Percentiles rank a stretch among this genome's conserved stretches.
Conservation (phyloP, 106 monocot genomes). For the Chionographis japonica region DNA sequence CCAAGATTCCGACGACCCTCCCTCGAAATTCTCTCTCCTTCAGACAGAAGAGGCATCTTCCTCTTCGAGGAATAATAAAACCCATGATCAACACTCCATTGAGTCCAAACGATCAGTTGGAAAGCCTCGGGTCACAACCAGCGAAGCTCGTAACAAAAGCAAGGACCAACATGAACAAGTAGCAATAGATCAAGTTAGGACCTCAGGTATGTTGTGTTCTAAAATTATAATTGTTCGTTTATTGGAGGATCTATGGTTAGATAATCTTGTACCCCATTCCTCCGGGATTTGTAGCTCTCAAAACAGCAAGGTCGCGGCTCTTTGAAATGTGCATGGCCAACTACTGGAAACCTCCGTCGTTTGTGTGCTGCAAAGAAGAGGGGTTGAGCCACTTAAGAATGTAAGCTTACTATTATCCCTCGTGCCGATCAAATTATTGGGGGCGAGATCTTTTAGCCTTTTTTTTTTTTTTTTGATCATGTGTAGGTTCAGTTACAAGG, state of each 20-base stretch:
- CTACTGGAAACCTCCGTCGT: conserved; percentile 61
- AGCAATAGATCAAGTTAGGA: background rate
- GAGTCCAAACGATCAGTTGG: background rate
- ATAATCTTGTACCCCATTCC: background rate
- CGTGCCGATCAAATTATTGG: background rate
- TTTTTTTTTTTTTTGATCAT: background rate
- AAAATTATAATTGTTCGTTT: background rate
- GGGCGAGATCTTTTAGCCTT: no score
- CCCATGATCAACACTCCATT: background rate
- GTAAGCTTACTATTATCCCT: conserved; percentile 24
- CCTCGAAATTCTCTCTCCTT: background rate
- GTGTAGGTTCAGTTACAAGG: conserved; percentile 74
- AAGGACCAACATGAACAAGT: background rate
- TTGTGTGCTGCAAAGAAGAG: conserved; percentile 53
- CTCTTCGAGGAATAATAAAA: background rate
- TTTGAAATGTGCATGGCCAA: conserved; percentile 55
- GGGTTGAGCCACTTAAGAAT: conserved; percentile 47
- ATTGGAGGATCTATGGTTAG: no score
- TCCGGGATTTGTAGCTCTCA: conserved; percentile 14
- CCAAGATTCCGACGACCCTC: conserved; percentile 1
- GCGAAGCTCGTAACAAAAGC: background rate
- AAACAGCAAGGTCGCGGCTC: conserved; percentile 40
- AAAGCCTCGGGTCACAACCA: background rate
- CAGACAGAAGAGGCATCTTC: background rate
- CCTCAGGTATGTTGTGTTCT: background rate